Evolutionary conservation across 352 stramenopile genomes (phyloP).

Genomic region (Phytophthora aleatoria): DNA sequence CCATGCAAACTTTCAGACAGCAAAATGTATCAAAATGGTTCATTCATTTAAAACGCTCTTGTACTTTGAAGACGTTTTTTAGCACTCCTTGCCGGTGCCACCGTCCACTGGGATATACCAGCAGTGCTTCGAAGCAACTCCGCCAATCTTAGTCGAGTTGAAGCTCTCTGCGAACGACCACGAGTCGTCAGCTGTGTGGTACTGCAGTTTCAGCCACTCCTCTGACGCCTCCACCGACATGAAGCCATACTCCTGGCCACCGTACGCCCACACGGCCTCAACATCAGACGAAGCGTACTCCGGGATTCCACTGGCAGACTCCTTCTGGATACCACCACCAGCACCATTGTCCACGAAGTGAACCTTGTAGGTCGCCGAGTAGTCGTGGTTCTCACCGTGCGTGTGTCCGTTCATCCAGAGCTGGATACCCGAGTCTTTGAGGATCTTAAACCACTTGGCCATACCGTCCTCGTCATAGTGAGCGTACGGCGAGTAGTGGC

Average conservation of each 20-base stretch:
- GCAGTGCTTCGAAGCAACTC: conserved; percentile 66
- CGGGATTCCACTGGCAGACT: conserved; percentile 69
- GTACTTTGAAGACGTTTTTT: conserved; percentile 13
- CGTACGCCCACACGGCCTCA: conserved; percentile 64
- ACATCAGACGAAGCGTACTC: conserved; percentile 51
- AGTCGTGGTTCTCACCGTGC: conserved; percentile 72
- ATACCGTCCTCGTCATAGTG: conserved; percentile 45
- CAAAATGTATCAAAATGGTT: conserved; percentile 16
- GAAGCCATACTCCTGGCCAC: conserved; percentile 68
- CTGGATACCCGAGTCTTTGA: conserved; percentile 42
- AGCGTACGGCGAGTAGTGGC: conserved; percentile 59
- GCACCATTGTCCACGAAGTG: conserved; percentile 83
- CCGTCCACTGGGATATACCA: conserved; percentile 67
- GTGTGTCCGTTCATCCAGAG: conserved; percentile 63
- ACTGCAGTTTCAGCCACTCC: conserved; percentile 71
- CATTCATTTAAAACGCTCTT: conserved; percentile 21
- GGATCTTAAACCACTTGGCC: conserved; percentile 50
- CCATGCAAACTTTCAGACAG: not conserved
- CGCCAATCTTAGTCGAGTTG: conserved; percentile 41
- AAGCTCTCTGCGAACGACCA: conserved; percentile 62
- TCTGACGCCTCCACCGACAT: conserved; percentile 61
- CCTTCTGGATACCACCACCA: conserved; percentile 72
- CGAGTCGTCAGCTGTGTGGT: conserved; percentile 58
- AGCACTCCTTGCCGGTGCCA: conserved; percentile 37
- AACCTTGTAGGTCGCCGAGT: conserved; percentile 47